Percentiles rank a stretch among this genome's conserved stretches.
These are phyloP conservation scores for Hanseniaspora meyeri DNA, from an alignment of 805 yeast genomes.

Conservation along the genomic window DNA sequence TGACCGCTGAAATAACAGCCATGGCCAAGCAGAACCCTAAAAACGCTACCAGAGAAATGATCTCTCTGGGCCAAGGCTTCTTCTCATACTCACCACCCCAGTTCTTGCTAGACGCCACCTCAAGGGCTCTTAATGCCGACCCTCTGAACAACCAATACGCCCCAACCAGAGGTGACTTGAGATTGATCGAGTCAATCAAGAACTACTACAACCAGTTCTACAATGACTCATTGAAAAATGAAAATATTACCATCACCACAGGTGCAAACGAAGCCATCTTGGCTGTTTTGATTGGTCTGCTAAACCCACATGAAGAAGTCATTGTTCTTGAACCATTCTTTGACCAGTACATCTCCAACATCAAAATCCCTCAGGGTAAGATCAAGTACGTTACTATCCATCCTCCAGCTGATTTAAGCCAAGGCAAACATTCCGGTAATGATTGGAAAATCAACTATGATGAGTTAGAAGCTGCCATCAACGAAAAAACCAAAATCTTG, in stretches of 20 bases:
- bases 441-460: slow-evolving; percentile 83
- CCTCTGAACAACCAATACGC: slow-evolving; percentile 75
- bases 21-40: slow-evolving; percentile 42
- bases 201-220: slow-evolving; percentile 59
- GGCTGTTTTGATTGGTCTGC: slow-evolving; percentile 69
- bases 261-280: slow-evolving; percentile 97
- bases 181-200: slow-evolving; percentile 56
- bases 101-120: slow-evolving; percentile 79
- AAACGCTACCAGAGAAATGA: slow-evolving; percentile 61
- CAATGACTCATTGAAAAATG: slow-evolving; percentile 31
- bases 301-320: slow-evolving; percentile 84
- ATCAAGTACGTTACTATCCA: slow-evolving; percentile 76
- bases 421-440: slow-evolving; percentile 55
- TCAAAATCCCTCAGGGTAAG: slow-evolving; percentile 86
- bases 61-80: slow-evolving; percentile 92
- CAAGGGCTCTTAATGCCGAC: slow-evolving; percentile 58
- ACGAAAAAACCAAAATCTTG: slow-evolving; percentile 67
- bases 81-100: slow-evolving; percentile 92
- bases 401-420: slow-evolving; percentile 63
- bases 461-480: slow-evolving; percentile 59
- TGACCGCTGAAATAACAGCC: slow-evolving; percentile 92
- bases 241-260: slow-evolving; percentile 62
- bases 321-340: slow-evolving; percentile 94
- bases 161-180: slow-evolving; percentile 76
- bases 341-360: slow-evolving; percentile 90